These are phyloP conservation scores for Neoboletus magnificus DNA, from an alignment of 768 basidiomycete species.

Conservation along the genomic window DNA sequence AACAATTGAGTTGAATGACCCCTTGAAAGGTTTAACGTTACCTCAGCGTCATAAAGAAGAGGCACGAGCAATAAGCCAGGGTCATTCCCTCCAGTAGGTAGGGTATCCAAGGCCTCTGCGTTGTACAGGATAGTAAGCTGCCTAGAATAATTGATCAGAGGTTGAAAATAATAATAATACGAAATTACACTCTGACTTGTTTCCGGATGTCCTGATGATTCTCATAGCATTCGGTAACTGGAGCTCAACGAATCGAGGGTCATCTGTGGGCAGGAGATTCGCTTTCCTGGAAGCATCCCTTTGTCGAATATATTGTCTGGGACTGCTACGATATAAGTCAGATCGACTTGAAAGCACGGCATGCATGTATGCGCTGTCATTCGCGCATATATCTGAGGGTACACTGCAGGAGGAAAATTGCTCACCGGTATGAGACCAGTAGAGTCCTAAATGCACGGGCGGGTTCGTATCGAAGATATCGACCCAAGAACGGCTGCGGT, in stretches of 20 bases:
- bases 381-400: constrained; percentile 13
- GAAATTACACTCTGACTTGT: constrained; percentile 43
- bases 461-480: constrained; percentile 70
- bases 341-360: neutral
- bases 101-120: constrained; percentile 42
- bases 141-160: constrained; percentile 21
- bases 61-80: constrained; percentile 50
- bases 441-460: constrained; percentile 75
- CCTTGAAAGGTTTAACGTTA: constrained; percentile 24
- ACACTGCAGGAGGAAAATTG: neutral
- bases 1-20: constrained; percentile 4
- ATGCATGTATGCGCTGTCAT: constrained; percentile 22
- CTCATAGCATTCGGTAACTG: constrained; percentile 60
- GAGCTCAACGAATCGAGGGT: constrained; percentile 37
- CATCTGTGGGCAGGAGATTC: constrained; percentile 10
- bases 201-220: constrained; percentile 49
- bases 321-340: constrained; percentile 14
- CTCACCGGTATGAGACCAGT: constrained; percentile 70
- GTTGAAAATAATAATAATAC: neutral
- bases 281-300: constrained; percentile 15
- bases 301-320: constrained; percentile 22
- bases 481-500: constrained; percentile 67
- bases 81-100: constrained; percentile 11
- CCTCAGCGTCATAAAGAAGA: constrained; percentile 58
- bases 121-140: constrained; percentile 51